Evolutionary conservation across 805 yeast genomes (phyloP).

Genomic region (Saturnispora sekii): DNA sequence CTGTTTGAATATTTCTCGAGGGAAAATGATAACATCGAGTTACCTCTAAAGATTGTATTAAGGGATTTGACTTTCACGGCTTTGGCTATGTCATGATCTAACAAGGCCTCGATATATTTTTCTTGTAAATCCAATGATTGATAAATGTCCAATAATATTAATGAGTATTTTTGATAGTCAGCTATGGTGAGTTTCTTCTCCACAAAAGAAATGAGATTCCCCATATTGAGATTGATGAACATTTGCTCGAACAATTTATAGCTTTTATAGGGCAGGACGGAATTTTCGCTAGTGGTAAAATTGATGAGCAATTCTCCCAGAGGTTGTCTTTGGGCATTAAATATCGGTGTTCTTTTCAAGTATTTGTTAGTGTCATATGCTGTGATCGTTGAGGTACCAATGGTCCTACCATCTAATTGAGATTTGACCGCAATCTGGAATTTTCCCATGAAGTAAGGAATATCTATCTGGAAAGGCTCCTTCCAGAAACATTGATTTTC

Average conservation of each 20-base stretch:
- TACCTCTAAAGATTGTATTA: constrained; percentile 72
- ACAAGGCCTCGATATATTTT: constrained; percentile 62
- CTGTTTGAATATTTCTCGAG: constrained; percentile 68
- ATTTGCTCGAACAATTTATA: constrained; percentile 57
- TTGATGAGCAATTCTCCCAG: constrained; percentile 52
- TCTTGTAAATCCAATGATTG: constrained; percentile 61
- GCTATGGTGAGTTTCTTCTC: constrained; percentile 23
- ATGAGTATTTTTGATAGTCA: constrained; percentile 45
- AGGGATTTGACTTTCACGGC: constrained; percentile 35
- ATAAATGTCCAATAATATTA: constrained; percentile 60
- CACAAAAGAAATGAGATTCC: constrained; percentile 41
- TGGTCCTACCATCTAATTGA: constrained; percentile 28
- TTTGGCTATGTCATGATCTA: constrained; percentile 53
- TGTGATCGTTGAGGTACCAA: constrained; percentile 47
- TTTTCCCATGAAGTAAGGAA: constrained; percentile 43
- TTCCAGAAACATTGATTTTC: constrained; percentile 66
- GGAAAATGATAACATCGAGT: constrained; percentile 72
- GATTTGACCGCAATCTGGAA: constrained; percentile 38
- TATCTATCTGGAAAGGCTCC: constrained; percentile 57
- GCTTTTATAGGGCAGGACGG: constrained; percentile 48
- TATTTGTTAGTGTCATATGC: constrained; percentile 37
- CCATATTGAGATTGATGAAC: constrained; percentile 43
- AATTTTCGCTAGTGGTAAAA: constrained; percentile 40
- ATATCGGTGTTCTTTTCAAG: constrained; percentile 17
- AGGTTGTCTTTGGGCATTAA: constrained; percentile 25